Evolutionary conservation across 1,284 basidiomycete genomes (phyloP).

Genomic region (Ceratobasidium sp.): DNA sequence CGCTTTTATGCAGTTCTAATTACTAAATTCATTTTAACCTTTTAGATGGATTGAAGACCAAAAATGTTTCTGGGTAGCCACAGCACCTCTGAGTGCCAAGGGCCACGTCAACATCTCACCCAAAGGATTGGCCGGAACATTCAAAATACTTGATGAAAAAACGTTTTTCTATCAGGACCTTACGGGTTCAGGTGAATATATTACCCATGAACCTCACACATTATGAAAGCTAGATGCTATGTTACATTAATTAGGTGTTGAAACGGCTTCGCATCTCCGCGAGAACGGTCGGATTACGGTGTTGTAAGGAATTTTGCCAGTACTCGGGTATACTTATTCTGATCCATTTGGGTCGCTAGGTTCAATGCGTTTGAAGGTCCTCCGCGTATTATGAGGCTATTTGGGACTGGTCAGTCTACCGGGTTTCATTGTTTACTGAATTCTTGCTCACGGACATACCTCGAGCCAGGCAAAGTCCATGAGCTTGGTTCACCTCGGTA

Average conservation of each 20-base stretch:
- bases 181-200: conserved; percentile 67
- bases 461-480: conserved; percentile 62
- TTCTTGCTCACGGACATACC: not conserved
- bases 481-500: conserved; percentile 70
- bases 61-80: conserved; percentile 72
- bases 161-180: conserved; percentile 74
- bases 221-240: too few relatives aligned
- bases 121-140: conserved; percentile 63
- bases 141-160: conserved; percentile 66
- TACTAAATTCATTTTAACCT: not conserved
- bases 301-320: conserved; percentile 51
- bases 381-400: conserved; percentile 67
- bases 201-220: too few relatives aligned
- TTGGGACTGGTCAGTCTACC: conserved; percentile 64
- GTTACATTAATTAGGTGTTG: conserved; percentile 61
- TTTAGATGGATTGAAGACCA: conserved; percentile 66
- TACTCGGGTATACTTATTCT: not conserved
- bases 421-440: not conserved
- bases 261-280: conserved; percentile 71
- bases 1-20: not conserved
- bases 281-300: conserved; percentile 72
- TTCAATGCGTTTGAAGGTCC: conserved; percentile 73
- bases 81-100: conserved; percentile 64
- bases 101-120: conserved; percentile 72
- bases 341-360: not conserved